phyloP scores from a whole-genome alignment of 805 yeast species.

The Sporopachydermia lactativora region DNA sequence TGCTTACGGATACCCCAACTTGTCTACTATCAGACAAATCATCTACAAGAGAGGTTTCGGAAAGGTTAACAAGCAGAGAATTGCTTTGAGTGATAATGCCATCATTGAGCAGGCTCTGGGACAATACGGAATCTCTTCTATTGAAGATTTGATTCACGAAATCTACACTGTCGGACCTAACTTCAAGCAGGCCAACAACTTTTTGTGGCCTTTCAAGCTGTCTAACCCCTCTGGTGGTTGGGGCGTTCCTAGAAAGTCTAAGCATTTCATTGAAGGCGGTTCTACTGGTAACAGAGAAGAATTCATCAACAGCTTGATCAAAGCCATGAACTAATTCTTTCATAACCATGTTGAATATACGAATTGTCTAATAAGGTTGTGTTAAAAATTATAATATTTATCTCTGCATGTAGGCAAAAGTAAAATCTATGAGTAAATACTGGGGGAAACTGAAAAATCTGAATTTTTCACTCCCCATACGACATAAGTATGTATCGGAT shows the following conservation, averaged over 20 bases:
- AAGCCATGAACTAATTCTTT: constrained; percentile 70
- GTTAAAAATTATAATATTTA: too few relatives aligned
- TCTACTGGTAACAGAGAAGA: constrained; percentile 97
- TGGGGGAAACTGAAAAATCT: too few relatives aligned
- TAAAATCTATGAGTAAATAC: too few relatives aligned
- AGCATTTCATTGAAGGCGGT: constrained; percentile 96
- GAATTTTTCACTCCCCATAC: too few relatives aligned
- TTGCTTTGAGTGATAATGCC: constrained; percentile 76
- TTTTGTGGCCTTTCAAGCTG: constrained; percentile 95
- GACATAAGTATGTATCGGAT: too few relatives aligned
- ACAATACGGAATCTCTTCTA: constrained; percentile 81
- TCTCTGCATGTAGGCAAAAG: too few relatives aligned
- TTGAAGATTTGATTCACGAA: constrained; percentile 94
- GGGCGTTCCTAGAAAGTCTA: constrained; percentile 95
- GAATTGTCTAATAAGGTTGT: not conserved
- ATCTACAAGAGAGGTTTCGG: constrained; percentile 97
- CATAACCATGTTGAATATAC: constrained; percentile 1
- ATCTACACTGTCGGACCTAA: constrained; percentile 93
- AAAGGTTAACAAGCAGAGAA: constrained; percentile 93
- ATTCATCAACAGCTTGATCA: constrained; percentile 86
- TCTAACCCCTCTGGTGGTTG: constrained; percentile 97
- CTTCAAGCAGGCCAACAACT: constrained; percentile 98
- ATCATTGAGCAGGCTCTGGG: constrained; percentile 82
- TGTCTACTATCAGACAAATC: constrained; percentile 83
- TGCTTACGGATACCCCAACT: constrained; percentile 95